Base-by-base conservation (phyloP, 1,284 basidiomycete genomes). In the Neolentinus lepideus region DNA sequence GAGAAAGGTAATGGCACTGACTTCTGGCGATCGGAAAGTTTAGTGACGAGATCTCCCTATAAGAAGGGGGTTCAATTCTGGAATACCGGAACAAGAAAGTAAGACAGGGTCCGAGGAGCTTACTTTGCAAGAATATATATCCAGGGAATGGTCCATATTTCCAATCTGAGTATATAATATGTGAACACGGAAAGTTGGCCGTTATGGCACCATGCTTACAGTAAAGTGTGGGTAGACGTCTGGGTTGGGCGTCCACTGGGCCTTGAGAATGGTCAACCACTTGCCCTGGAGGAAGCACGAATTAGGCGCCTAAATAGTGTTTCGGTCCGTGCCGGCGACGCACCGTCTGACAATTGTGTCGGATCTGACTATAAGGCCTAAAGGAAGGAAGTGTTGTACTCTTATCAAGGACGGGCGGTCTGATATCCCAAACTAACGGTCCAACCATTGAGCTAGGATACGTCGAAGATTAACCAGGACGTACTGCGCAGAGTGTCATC, bases 191-290 rank as follows among this genome's bases (percentile, higher is more conserved):
- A 21, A 14, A 3, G n/a, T 21, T 29, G 9, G 3, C 10, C 51
- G 46, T 22, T 38, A 8, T 3, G 45, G 47, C 29, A 31, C n/a
- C 45, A 27, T 31, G 70, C 78, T 54, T 66, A 88, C 88, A 25
- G 88, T 88, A 61, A 91, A 90, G 66, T 92, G 86, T 27, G 89
- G 89, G 63, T 86, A 89, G 4, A 78, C 80, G 52, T 91, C 81
- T 1, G 86, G 79, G 69, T 91, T 91, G 1, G 78, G 77, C 19
- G 75, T 80, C 89, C 89, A 92, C 61, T 84, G 82, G 0, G 90
- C 88, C 54, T 81, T 80, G 31, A 92, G 69, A 29, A 85, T 78
- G 1, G 88, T 88, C 29, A 92, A 58, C 90, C 90, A 92, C 71
- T 78, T 80, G 0, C 89, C 89, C 89, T 91, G 22, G 27, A 26